phyloP scores from a whole-genome alignment of 1,139 yeast species.

The Candida sojae region DNA sequence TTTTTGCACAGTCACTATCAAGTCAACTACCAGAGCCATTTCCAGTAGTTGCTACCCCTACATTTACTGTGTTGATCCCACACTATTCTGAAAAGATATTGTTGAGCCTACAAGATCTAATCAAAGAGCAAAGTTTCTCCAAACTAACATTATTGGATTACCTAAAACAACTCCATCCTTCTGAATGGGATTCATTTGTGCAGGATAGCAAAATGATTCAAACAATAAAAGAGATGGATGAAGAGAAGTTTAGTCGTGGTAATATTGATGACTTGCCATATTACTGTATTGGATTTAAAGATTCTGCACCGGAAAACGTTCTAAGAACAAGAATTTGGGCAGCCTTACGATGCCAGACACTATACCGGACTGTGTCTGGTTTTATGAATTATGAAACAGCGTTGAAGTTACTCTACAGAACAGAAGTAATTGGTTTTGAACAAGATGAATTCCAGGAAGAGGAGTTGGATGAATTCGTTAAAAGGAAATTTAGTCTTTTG shows the following conservation, averaged over 20 bases:
- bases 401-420: slow-evolving; percentile 60
- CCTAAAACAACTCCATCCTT: slow-evolving; percentile 63
- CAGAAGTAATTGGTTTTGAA: slow-evolving; percentile 58
- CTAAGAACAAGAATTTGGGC: slow-evolving; percentile 82
- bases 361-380: slow-evolving; percentile 77
- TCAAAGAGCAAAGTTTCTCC: slow-evolving; percentile 58
- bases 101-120: slow-evolving; percentile 63
- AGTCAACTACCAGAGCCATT: slow-evolving; percentile 75
- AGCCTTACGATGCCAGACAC: slow-evolving; percentile 73
- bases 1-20: slow-evolving; percentile 84
- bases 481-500: slow-evolving; percentile 64
- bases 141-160: slow-evolving; percentile 74
- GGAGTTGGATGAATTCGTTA: slow-evolving; percentile 54
- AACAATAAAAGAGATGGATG: slow-evolving; percentile 9
- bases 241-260: slow-evolving; percentile 29
- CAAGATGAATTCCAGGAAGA: slow-evolving; percentile 29
- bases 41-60: slow-evolving; percentile 74
- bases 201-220: slow-evolving; percentile 53
- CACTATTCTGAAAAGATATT: slow-evolving; percentile 80
- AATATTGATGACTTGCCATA: slow-evolving; percentile 63
- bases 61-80: slow-evolving; percentile 83
- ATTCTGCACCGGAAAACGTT: slow-evolving; percentile 59
- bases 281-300: slow-evolving; percentile 70
- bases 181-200: slow-evolving; percentile 80
- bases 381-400: slow-evolving; percentile 73